Conservation (phyloP, 768 basidiomycete species). For the Dacryopinax primogenitus region DNA sequence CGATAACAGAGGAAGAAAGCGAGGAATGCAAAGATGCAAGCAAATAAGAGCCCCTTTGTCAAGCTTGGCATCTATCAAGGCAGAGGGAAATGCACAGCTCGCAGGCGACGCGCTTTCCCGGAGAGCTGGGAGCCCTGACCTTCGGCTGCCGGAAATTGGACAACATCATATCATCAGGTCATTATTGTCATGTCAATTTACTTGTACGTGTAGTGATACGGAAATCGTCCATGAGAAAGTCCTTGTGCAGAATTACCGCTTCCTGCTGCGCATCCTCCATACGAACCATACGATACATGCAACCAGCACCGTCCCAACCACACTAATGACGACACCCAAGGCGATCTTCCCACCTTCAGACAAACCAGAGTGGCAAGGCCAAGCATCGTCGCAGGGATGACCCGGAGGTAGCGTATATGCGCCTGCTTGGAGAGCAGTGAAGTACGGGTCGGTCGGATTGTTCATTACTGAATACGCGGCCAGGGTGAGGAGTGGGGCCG, state of each 20-base stretch:
- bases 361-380: constrained; percentile 34
- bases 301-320: constrained; percentile 48
- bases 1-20: not conserved
- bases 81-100: not conserved
- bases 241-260: not conserved
- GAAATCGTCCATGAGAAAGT: not conserved
- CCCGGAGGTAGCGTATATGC: constrained; percentile 54
- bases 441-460: constrained; percentile 59
- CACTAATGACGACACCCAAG: constrained; percentile 50
- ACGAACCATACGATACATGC: constrained; percentile 19
- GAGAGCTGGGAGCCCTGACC: not conserved
- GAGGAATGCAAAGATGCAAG: constrained; percentile 1
- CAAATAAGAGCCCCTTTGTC: not conserved
- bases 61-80: not conserved
- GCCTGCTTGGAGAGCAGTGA: constrained; percentile 54
- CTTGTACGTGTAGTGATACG: too few species aligned
- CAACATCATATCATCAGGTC: not conserved
- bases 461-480: constrained; percentile 65
- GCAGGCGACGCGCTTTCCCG: not conserved
- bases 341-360: constrained; percentile 51
- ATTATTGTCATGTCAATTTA: too few species aligned
- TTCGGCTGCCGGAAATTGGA: not conserved
- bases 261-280: not conserved
- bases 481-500: constrained; percentile 77
- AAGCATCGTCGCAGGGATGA: constrained; percentile 57